phyloP scores from a whole-genome alignment of 441 rosid species.

The Euphorbia neoarborescens region DNA sequence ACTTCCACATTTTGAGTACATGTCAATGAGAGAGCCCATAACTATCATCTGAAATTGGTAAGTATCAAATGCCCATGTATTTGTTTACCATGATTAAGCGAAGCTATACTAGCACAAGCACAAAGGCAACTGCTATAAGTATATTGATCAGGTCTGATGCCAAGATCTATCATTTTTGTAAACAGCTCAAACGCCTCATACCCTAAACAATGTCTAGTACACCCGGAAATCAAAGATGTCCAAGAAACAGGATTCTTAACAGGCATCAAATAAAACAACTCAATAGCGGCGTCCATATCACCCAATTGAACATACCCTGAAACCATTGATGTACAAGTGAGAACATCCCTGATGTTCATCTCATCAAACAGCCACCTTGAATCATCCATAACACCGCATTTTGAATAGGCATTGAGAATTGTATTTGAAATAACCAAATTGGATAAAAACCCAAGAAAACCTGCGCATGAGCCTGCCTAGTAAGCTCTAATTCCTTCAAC shows the following conservation, averaged over 20 bases:
- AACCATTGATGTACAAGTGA: slow-evolving; percentile 58
- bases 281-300: slow-evolving; percentile 36
- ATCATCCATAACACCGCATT: slow-evolving; percentile 34
- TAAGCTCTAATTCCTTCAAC: slow-evolving; percentile 35
- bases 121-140: slow-evolving; percentile 53
- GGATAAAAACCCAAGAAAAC: slow-evolving; percentile 46
- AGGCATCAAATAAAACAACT: slow-evolving; percentile 43
- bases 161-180: slow-evolving; percentile 36
- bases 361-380: slow-evolving; percentile 55
- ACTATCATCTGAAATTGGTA: slow-evolving; percentile 32
- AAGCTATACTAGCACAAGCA: slow-evolving; percentile 61
- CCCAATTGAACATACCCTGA: slow-evolving; percentile 45
- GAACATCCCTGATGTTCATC: slow-evolving; percentile 33
- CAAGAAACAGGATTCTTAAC: slow-evolving; percentile 45
- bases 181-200: slow-evolving; percentile 40
- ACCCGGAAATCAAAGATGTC: slow-evolving; percentile 55
- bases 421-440: slow-evolving; percentile 55
- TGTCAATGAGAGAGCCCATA: slow-evolving; percentile 57
- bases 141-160: slow-evolving; percentile 49
- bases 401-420: slow-evolving; percentile 53
- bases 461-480: slow-evolving; percentile 71
- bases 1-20: slow-evolving; percentile 63
- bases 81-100: slow-evolving; percentile 52
- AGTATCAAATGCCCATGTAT: slow-evolving; percentile 35
- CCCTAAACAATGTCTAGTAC: slow-evolving; percentile 36